Evolutionary conservation across 805 yeast genomes (phyloP).

Genomic region (Yamadazyma insecticola): DNA sequence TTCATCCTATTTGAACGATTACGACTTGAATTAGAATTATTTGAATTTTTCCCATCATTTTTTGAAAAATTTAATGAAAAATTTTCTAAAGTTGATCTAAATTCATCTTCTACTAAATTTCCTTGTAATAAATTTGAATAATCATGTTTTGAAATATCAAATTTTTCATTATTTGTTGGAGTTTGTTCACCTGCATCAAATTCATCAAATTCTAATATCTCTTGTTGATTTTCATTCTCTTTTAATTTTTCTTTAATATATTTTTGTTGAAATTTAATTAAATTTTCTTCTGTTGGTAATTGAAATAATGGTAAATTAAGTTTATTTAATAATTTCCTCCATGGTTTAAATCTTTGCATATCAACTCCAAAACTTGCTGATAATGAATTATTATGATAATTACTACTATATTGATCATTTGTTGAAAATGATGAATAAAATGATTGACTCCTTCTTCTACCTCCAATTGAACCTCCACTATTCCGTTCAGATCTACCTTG

Average conservation of each 20-base stretch:
- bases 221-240: background rate
- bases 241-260: constrained; percentile 13
- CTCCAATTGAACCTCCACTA: constrained; percentile 13
- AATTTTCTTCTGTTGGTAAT: constrained; percentile 37
- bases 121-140: constrained; percentile 34
- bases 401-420: constrained; percentile 3
- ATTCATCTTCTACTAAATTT: constrained; percentile 23
- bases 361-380: constrained; percentile 27
- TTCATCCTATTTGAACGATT: constrained; percentile 5
- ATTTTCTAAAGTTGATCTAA: constrained; percentile 24
- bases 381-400: constrained; percentile 16
- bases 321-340: constrained; percentile 37
- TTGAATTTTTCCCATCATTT: constrained; percentile 2
- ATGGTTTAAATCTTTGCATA: constrained; percentile 23
- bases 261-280: constrained; percentile 16
- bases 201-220: constrained; percentile 1
- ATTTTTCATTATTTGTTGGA: constrained; percentile 1
- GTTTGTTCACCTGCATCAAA: no score
- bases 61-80: constrained; percentile 23
- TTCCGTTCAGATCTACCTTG: constrained; percentile 16
- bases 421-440: constrained; percentile 8
- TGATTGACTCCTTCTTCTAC: constrained; percentile 13
- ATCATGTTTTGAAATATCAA: constrained; percentile 31
- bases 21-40: constrained; percentile 2
- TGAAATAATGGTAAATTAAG: constrained; percentile 41